These are phyloP conservation scores for Zasmidium citrigriseum DNA, from an alignment of 2,329 filamentous ascomycete genomes.

Conservation along the genomic window DNA sequence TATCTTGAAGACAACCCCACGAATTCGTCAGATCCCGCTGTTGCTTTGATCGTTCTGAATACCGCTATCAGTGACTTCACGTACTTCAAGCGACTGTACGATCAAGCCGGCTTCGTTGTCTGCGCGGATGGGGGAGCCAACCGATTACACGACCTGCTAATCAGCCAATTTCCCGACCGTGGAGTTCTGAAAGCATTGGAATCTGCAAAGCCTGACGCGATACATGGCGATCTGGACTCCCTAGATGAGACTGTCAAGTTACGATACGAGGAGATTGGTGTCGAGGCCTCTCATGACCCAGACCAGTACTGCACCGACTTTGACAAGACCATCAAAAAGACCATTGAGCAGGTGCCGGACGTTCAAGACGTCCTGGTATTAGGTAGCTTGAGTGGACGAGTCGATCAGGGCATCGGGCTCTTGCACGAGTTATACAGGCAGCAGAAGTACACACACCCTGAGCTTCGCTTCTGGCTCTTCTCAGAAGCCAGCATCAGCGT, in stretches of 20 bases:
- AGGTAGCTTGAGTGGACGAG: conserved; percentile 82
- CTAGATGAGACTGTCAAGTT: conserved; percentile 61
- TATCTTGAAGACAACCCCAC: conserved; percentile 19
- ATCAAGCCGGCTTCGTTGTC: conserved; percentile 63
- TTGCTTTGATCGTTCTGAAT: conserved; percentile 60
- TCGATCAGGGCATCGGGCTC: conserved; percentile 89
- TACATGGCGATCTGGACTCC: conserved; percentile 92
- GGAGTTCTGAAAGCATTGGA: conserved; percentile 24
- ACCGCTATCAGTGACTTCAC: conserved; percentile 59
- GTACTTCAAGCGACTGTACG: conserved; percentile 50
- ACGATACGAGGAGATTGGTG: conserved; percentile 65
- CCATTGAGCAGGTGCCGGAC: conserved; percentile 46
- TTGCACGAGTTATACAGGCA: conserved; percentile 76
- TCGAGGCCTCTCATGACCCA: conserved; percentile 67
- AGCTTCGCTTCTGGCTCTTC: conserved; percentile 68
- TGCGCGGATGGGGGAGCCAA: conserved; percentile 95
- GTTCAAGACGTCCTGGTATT: conserved; percentile 66
- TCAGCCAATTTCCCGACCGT: conserved; percentile 20
- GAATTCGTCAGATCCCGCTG: neutral
- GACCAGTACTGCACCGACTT: conserved; percentile 93
- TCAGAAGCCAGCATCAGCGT: conserved; percentile 82
- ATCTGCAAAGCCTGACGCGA: conserved; percentile 52
- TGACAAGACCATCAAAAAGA: conserved; percentile 69
- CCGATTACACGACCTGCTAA: conserved; percentile 60
- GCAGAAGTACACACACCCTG: conserved; percentile 42